phyloP scores from a whole-genome alignment of 345 rosid species.

The Gossypium sturtianum region DNA sequence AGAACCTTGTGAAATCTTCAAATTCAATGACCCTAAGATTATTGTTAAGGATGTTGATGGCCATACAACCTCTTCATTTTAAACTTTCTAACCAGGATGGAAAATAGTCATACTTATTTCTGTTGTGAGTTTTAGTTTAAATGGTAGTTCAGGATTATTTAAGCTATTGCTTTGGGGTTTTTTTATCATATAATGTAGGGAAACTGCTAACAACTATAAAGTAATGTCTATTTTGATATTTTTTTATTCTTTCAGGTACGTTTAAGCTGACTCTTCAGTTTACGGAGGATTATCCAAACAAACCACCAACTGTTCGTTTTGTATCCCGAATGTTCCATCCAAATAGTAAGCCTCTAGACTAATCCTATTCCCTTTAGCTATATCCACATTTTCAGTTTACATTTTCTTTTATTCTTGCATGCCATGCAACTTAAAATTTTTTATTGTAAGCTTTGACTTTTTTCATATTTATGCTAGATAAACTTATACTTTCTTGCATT shows the following conservation, averaged over 20 bases:
- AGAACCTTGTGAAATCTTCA: neutral
- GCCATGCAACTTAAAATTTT: neutral
- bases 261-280: constrained; percentile 72
- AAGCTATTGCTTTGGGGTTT: neutral
- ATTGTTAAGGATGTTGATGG: neutral
- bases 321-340: constrained; percentile 88
- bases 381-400: neutral
- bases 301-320: constrained; percentile 76
- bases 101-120: neutral
- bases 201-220: neutral
- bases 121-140: neutral
- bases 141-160: neutral
- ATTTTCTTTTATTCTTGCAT: constrained; percentile 1
- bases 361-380: neutral
- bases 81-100: neutral
- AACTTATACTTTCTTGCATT: neutral
- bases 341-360: constrained; percentile 46
- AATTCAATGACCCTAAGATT: neutral
- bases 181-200: neutral
- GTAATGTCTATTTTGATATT: neutral
- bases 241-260: constrained; percentile 46
- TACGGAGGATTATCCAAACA: constrained; percentile 73
- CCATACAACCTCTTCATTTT: neutral
- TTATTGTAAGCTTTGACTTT: neutral
- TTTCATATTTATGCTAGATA: neutral